Evolutionary conservation across 2,329 filamentous ascomycete species (phyloP), one percentile per base, ranked within the genome.

Genomic region (Tolypocladium ophioglossoides): DNA sequence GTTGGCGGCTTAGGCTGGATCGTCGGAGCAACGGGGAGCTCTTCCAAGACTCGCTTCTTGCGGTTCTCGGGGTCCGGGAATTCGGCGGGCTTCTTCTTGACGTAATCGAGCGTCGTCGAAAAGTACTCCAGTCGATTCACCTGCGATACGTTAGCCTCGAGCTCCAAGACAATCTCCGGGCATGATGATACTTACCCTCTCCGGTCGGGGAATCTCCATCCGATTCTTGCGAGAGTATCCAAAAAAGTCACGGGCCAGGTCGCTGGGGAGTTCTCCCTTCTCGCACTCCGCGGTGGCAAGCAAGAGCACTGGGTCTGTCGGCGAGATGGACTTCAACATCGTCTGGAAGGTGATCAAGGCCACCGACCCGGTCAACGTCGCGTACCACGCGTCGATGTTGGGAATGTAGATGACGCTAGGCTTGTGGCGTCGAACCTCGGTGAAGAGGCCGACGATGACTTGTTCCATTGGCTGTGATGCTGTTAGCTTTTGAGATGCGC

Each of bases 381-480:
- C 72, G 66, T 90, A 92, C 94, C 94, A 99, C 9, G 86, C 80
- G 61, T 96, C 88, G 50, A 97, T 82, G 61, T 91, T 86, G 2
- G 94, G 92, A 46, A 99, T 87, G 70, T 91, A 97, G 52, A 99
- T 94, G 39, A 97, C 89, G 67, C 91, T 95, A 0, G 94, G 94
- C 68, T 96, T 96, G 67, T 96, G 91, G 39, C 91, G 85, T 68
- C 92, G 89, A 39, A 95, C 89, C 72, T 97, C 94, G 1, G 89
- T 85, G 65, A 99, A 97, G 9, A 95, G 78, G 60, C 91, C 86
- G 14, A 96, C 90, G 58, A 99, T 84, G 11, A 91, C 89, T 61
- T 94, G 88, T 72, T 97, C 94, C 18, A 87, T 80, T 1, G 89
- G 84, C 74, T 83, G 56, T 41, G 37, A 34, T n/a, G 14, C 14